Percentiles rank a stretch among this genome's conserved stretches.
These are phyloP conservation scores for Mollisia scopiformis DNA, from an alignment of 2,329 filamentous ascomycete species.

Conservation along the genomic window DNA sequence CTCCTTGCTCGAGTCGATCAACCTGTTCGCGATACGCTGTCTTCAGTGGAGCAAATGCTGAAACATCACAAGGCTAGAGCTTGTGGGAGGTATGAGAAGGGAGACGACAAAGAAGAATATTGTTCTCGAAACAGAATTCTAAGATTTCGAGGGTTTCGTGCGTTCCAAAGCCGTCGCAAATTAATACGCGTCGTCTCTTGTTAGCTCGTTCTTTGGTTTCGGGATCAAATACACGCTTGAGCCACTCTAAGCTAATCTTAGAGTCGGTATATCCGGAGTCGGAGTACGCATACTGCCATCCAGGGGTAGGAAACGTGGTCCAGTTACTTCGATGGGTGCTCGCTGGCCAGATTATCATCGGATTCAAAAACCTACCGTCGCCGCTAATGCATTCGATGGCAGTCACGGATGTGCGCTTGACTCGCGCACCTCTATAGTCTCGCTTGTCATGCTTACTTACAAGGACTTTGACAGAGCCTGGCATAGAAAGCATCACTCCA, in stretches of 20 bases:
- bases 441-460: constrained; percentile 31
- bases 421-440: constrained; percentile 30
- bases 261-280: constrained; percentile 33
- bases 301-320: constrained; percentile 31
- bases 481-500: no score
- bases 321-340: constrained; percentile 32
- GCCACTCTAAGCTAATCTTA: constrained; percentile 40
- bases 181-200: constrained; percentile 36
- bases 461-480: constrained; percentile 40
- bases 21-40: constrained; percentile 28
- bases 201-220: constrained; percentile 36
- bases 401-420: constrained; percentile 29
- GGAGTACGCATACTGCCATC: constrained; percentile 34
- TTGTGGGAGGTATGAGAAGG: constrained; percentile 27
- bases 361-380: constrained; percentile 30
- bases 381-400: constrained; percentile 21
- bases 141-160: constrained; percentile 39
- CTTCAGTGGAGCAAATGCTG: constrained; percentile 29
- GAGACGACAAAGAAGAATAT: constrained; percentile 28
- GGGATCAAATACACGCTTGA: constrained; percentile 40
- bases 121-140: constrained; percentile 31
- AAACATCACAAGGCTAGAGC: constrained; percentile 32
- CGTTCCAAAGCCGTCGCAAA: constrained; percentile 39
- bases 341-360: constrained; percentile 34
- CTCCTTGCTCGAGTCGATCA: constrained; percentile 25